Percentiles rank a stretch among this genome's conserved stretches.
Evolutionary conservation across 2,329 filamentous ascomycete genomes (phyloP).

Genomic region (Phialemoniopsis sp.): DNA sequence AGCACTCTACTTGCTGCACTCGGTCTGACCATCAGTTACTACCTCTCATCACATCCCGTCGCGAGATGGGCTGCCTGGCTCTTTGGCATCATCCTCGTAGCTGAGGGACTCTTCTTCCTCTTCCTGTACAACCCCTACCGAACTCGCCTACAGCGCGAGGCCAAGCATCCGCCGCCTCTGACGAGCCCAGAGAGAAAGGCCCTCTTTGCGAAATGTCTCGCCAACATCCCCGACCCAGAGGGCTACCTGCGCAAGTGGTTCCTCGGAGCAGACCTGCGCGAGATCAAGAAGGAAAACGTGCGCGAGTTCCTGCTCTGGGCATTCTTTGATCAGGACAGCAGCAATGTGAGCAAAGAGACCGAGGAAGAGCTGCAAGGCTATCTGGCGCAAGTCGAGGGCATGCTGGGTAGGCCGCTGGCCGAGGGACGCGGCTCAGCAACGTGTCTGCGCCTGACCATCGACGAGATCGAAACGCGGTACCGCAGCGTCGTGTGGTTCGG

Average conservation of each 20-base stretch:
- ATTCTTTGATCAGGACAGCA: constrained; percentile 46
- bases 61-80: neutral
- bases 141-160: constrained; percentile 28
- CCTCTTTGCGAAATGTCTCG: constrained; percentile 53
- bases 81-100: constrained; percentile 22
- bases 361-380: constrained; percentile 38
- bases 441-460: constrained; percentile 61
- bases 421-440: constrained; percentile 52
- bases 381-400: constrained; percentile 47
- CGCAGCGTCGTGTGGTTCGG: constrained; percentile 62
- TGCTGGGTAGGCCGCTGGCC: constrained; percentile 44
- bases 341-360: constrained; percentile 17
- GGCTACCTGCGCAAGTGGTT: constrained; percentile 63
- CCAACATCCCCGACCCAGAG: constrained; percentile 49
- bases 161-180: constrained; percentile 34
- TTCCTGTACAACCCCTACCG: constrained; percentile 37
- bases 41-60: constrained; percentile 2
- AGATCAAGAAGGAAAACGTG: constrained; percentile 64
- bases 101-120: constrained; percentile 38
- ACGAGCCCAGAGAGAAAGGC: constrained; percentile 41
- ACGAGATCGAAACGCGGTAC: constrained; percentile 56
- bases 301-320: constrained; percentile 66
- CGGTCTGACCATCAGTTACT: constrained; percentile 13
- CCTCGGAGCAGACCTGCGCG: constrained; percentile 48
- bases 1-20: constrained; percentile 32